A percentile compares a stretch with the other conserved stretches of the same genome.
Conservation (phyloP, 1,139 yeast genomes). For the Sugiyamaella neomexicana region DNA sequence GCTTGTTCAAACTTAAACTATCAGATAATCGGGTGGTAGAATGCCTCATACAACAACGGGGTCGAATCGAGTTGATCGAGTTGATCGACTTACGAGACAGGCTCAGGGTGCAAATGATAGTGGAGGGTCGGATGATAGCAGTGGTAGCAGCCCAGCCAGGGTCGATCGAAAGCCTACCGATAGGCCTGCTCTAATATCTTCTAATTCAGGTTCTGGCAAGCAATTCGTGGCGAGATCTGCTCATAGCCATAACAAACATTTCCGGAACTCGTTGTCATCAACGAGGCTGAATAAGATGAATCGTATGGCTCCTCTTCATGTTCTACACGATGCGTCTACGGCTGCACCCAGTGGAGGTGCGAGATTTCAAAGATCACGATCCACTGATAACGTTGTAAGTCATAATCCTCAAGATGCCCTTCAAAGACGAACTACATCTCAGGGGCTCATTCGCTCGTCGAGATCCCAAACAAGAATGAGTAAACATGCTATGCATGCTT, state of each 20-base stretch:
- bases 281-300: slow-evolving; percentile 23
- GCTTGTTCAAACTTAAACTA: neutral
- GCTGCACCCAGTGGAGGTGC: slow-evolving; percentile 3
- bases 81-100: slow-evolving; percentile 1
- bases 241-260: slow-evolving; percentile 23
- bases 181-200: neutral
- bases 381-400: slow-evolving; percentile 17
- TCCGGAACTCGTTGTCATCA: slow-evolving; percentile 23
- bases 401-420: slow-evolving; percentile 14
- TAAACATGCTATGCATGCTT: slow-evolving; percentile 13
- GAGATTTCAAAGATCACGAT: slow-evolving; percentile 18
- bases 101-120: slow-evolving; percentile 9
- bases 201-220: slow-evolving; percentile 12
- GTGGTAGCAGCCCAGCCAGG: slow-evolving; percentile 4
- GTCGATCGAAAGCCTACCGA: neutral
- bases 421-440: slow-evolving; percentile 18
- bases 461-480: slow-evolving; percentile 30
- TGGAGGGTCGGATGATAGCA: slow-evolving; percentile 15
- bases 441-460: slow-evolving; percentile 22
- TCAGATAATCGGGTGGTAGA: neutral
- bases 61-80: neutral
- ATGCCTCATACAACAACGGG: slow-evolving; percentile 10
- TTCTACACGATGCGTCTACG: neutral
- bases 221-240: slow-evolving; percentile 24
- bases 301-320: slow-evolving; percentile 20